These are phyloP conservation scores for Claviceps paspali DNA, from an alignment of 2,329 filamentous ascomycete genomes.

Conservation along the genomic window DNA sequence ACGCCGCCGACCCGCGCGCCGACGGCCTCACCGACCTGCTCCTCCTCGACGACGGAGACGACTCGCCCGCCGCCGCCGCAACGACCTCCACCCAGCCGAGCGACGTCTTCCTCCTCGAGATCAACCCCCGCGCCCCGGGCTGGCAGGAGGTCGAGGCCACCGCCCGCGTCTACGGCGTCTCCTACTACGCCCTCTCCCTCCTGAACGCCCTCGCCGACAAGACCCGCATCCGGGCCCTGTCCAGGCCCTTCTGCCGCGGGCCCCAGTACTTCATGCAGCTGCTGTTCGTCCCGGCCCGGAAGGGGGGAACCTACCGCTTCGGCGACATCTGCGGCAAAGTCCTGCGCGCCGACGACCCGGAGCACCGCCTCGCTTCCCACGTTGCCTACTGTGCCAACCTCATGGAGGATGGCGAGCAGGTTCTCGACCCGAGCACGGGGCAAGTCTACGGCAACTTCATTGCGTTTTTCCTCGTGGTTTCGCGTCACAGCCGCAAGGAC, in stretches of 20 bases:
- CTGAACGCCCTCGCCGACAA: neutral
- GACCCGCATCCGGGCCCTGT: neutral
- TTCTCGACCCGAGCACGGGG: neutral
- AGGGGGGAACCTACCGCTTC: neutral
- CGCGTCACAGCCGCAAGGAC: neutral
- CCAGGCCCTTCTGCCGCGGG: neutral
- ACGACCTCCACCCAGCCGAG: neutral
- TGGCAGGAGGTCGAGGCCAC: neutral
- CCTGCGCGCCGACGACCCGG: neutral
- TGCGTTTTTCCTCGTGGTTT: slow-evolving; percentile 1
- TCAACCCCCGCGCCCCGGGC: neutral
- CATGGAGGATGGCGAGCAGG: neutral
- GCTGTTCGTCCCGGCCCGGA: neutral
- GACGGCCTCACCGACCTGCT: neutral
- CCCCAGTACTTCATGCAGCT: neutral
- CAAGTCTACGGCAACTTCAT: neutral
- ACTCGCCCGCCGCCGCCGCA: no score
- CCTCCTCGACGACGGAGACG: no score
- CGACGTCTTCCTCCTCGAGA: neutral
- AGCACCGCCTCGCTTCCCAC: neutral
- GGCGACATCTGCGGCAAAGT: neutral
- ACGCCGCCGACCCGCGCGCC: neutral
- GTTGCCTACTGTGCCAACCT: neutral
- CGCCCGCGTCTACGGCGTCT: neutral
- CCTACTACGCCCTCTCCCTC: neutral